Evolutionary conservation across 345 rosid species (phyloP).

Genomic region (Aquilaria malaccensis): DNA sequence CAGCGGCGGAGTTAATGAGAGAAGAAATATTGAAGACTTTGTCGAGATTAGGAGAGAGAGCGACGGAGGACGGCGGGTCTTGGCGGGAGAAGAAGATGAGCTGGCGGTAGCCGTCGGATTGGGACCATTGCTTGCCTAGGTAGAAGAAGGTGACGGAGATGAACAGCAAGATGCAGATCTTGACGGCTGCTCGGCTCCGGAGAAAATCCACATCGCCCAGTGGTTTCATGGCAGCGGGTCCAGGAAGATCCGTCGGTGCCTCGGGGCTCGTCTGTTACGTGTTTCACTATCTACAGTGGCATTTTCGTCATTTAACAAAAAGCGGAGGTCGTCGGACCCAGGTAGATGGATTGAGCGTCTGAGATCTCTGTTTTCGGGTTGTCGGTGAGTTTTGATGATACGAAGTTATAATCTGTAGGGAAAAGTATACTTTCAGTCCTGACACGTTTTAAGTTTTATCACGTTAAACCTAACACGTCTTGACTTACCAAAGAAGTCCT

Average conservation of each 20-base stretch:
- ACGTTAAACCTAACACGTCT: too few species aligned
- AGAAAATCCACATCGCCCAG: slow-evolving; percentile 28
- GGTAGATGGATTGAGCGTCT: not conserved
- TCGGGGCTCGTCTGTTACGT: not conserved
- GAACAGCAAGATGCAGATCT: slow-evolving; percentile 39
- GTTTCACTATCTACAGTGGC: not conserved
- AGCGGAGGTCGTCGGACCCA: not conserved
- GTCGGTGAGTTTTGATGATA: not conserved
- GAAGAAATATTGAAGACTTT: slow-evolving; percentile 37
- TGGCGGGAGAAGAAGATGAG: slow-evolving; percentile 66
- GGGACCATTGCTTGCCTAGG: slow-evolving; percentile 87
- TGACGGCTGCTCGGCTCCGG: slow-evolving; percentile 30
- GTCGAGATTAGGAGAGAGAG: slow-evolving; percentile 54
- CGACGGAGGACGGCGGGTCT: slow-evolving; percentile 26
- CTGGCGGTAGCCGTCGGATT: slow-evolving; percentile 60
- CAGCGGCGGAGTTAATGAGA: slow-evolving; percentile 32
- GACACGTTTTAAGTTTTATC: too few species aligned
- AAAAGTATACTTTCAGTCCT: too few species aligned
- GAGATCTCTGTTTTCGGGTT: not conserved
- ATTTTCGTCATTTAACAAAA: not conserved
- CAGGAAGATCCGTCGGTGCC: slow-evolving; percentile 7
- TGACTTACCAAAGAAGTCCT: too few species aligned
- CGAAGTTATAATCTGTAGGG: not conserved
- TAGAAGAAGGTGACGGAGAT: slow-evolving; percentile 68
- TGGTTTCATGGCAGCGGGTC: slow-evolving; percentile 37